A percentile compares a stretch with the other conserved stretches of the same genome.
These are phyloP conservation scores for Nitzschia inconspicua DNA, from an alignment of 108 stramenopile species.

Conservation along the genomic window DNA sequence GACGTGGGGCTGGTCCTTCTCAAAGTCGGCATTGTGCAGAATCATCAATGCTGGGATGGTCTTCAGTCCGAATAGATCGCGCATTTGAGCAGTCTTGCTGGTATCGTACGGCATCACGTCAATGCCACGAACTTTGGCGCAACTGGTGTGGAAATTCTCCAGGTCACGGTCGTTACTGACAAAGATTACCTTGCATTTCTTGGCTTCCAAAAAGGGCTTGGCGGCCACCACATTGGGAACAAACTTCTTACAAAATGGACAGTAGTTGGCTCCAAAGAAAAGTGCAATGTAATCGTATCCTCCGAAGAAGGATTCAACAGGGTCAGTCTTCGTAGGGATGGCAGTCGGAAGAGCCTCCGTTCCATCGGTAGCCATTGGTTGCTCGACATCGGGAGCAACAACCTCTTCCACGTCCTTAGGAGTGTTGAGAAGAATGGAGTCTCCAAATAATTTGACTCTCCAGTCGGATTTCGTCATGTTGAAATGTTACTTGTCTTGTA, in stretches of 20 bases:
- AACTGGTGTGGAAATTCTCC: constrained; percentile 23
- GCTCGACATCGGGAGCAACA: background rate
- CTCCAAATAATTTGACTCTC: constrained; percentile 27
- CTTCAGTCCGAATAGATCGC: constrained; percentile 44
- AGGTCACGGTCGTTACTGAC: constrained; percentile 40
- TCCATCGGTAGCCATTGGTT: background rate
- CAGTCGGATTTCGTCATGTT: constrained; percentile 22
- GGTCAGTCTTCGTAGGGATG: background rate
- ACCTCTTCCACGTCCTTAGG: background rate
- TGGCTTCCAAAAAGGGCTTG: background rate
- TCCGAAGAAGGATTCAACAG: background rate
- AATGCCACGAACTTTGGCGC: constrained; percentile 29
- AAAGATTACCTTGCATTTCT: constrained; percentile 46
- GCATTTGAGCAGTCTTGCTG: constrained; percentile 24
- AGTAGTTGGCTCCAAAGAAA: constrained; percentile 48
- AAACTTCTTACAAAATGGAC: constrained; percentile 41
- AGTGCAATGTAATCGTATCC: constrained; percentile 21
- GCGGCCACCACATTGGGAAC: constrained; percentile 31
- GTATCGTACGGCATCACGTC: constrained; percentile 49
- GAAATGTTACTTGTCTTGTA: constrained; percentile 4
- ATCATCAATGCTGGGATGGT: constrained; percentile 48
- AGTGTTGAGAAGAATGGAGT: constrained; percentile 17
- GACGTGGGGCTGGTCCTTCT: constrained; percentile 14
- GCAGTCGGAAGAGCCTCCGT: background rate
- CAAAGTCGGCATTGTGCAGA: constrained; percentile 27